Percentiles rank a stretch among this genome's conserved stretches.
Evolutionary conservation across 169 alveolate genomes (phyloP).

Genomic region (Plasmodium cynomolgi): DNA sequence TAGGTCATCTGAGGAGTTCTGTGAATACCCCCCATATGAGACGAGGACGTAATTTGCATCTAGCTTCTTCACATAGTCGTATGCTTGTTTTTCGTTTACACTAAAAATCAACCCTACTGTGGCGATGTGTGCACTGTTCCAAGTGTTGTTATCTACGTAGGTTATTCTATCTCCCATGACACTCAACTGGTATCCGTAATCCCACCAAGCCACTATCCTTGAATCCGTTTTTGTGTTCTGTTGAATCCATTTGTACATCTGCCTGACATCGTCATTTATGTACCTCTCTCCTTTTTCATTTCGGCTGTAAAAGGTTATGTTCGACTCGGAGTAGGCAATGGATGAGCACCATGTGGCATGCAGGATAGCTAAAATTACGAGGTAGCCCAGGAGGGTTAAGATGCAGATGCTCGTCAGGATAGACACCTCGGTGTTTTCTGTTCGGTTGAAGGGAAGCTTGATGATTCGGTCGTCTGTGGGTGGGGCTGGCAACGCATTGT

Average conservation of each 20-base stretch:
- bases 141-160: slow-evolving; percentile 98
- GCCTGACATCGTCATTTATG: slow-evolving; percentile 97
- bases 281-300: slow-evolving; percentile 90
- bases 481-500: not conserved
- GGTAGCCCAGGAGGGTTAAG: not conserved
- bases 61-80: slow-evolving; percentile 89
- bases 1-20: slow-evolving; percentile 97
- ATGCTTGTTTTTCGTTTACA: slow-evolving; percentile 95
- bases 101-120: slow-evolving; percentile 93
- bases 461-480: not conserved
- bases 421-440: slow-evolving; percentile 1
- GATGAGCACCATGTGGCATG: slow-evolving; percentile 82
- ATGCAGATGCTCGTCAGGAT: slow-evolving; percentile 18
- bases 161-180: slow-evolving; percentile 97
- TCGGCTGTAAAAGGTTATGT: slow-evolving; percentile 72
- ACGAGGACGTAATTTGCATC: slow-evolving; percentile 97
- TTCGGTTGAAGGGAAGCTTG: not conserved
- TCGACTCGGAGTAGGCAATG: slow-evolving; percentile 80
- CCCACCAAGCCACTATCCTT: slow-evolving; percentile 99
- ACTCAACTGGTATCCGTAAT: slow-evolving; percentile 98
- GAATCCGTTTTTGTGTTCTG: slow-evolving; percentile 95
- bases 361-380: slow-evolving; percentile 26
- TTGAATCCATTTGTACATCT: slow-evolving; percentile 98
- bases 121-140: slow-evolving; percentile 98
- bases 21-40: slow-evolving; percentile 96